Evolutionary conservation across 2,329 filamentous ascomycete genomes (phyloP).

Genomic region (Neonectria neomacrospora): DNA sequence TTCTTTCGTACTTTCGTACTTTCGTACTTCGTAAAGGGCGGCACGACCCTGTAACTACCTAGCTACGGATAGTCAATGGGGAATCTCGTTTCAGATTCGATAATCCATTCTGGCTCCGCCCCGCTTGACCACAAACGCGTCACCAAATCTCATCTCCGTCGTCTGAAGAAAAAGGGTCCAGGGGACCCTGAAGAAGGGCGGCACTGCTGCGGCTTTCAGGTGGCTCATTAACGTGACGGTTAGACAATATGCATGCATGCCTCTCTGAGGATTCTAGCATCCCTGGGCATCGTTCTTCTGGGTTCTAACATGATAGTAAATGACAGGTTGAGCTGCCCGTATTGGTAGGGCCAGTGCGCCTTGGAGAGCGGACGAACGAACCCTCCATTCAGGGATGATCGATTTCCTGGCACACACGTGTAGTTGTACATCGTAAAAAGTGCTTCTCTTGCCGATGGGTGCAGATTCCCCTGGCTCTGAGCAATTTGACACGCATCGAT

Average conservation of each 20-base stretch:
- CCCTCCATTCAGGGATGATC: slow-evolving; percentile 9
- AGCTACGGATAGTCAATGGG: too few species aligned
- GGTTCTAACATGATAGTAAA: too few species aligned
- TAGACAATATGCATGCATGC: slow-evolving; percentile 22
- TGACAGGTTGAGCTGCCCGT: slow-evolving; percentile 17
- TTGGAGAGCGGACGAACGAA: slow-evolving; percentile 7
- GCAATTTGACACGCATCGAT: slow-evolving; percentile 44
- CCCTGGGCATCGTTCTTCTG: too few species aligned
- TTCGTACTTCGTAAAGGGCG: slow-evolving; percentile 23
- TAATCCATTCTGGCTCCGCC: slow-evolving; percentile 14
- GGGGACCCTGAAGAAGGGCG: slow-evolving; percentile 18
- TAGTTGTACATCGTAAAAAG: slow-evolving; percentile 34
- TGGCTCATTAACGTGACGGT: slow-evolving; percentile 36
- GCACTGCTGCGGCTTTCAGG: slow-evolving; percentile 39
- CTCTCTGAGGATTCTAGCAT: slow-evolving; percentile 18
- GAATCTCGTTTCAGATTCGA: slow-evolving; percentile 41
- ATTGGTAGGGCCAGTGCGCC: not conserved
- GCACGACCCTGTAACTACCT: slow-evolving; percentile 34
- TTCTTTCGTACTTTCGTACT: slow-evolving; percentile 5
- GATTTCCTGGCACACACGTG: not conserved
- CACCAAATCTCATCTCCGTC: slow-evolving; percentile 30
- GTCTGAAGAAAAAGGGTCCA: slow-evolving; percentile 14
- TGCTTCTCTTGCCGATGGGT: slow-evolving; percentile 20
- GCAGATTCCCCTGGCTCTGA: too few species aligned
- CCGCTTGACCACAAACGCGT: slow-evolving; percentile 30